Percentiles rank a stretch among this genome's conserved stretches.
Evolutionary conservation across 2,329 filamentous ascomycete genomes (phyloP).

Genomic region (Phaeosphaeria sp.): DNA sequence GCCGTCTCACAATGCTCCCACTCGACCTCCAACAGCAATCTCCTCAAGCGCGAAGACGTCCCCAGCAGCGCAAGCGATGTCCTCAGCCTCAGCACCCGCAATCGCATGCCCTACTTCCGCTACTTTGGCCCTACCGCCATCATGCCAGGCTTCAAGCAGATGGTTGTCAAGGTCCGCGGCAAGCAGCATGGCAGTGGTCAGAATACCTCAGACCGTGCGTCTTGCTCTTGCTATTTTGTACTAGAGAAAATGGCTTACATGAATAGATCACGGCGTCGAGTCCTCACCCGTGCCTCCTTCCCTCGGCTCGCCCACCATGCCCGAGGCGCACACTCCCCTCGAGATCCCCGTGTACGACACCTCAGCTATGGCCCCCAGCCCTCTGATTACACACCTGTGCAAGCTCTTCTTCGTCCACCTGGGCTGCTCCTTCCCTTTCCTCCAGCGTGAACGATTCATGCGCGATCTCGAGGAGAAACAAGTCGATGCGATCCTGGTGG

Average conservation of each 20-base stretch:
- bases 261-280: constrained; percentile 32
- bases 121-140: constrained; percentile 93
- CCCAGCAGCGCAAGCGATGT: constrained; percentile 11
- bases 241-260: constrained; percentile 4
- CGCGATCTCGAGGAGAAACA: constrained; percentile 80
- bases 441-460: constrained; percentile 75
- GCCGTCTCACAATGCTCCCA: constrained; percentile 30
- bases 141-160: constrained; percentile 89
- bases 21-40: constrained; percentile 19
- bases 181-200: constrained; percentile 65
- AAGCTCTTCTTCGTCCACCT: constrained; percentile 82
- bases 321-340: constrained; percentile 52
- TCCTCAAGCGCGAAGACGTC: constrained; percentile 28
- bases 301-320: constrained; percentile 29
- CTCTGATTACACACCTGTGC: constrained; percentile 76
- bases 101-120: constrained; percentile 84
- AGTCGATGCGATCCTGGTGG: constrained; percentile 83
- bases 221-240: not conserved
- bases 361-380: constrained; percentile 72
- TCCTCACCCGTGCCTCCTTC: constrained; percentile 44
- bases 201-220: constrained; percentile 60
- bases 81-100: constrained; percentile 57
- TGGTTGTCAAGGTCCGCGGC: constrained; percentile 79
- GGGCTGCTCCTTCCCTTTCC: constrained; percentile 85
- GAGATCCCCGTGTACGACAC: constrained; percentile 76